These are phyloP conservation scores for Penicillium desertorum DNA, from an alignment of 495 filamentous ascomycete genomes.

Conservation along the genomic window DNA sequence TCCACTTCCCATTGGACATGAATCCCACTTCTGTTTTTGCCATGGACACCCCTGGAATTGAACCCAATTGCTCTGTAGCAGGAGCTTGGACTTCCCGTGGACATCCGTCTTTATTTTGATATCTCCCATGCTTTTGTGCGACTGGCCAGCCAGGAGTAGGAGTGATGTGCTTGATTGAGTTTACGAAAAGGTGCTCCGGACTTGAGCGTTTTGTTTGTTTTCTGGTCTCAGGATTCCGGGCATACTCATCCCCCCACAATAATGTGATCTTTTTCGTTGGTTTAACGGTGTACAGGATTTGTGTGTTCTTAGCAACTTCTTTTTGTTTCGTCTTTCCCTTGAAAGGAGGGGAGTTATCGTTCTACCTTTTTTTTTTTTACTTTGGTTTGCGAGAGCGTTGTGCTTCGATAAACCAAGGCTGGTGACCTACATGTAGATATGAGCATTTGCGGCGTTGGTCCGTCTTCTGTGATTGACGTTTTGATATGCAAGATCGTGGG, in stretches of 20 bases:
- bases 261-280: conserved; percentile 16
- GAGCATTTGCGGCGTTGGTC: conserved; percentile 48
- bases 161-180: conserved; percentile 28
- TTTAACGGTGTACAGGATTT: conserved; percentile 38
- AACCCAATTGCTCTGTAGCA: conserved; percentile 1
- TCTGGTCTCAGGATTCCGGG: conserved; percentile 23
- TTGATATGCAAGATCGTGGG: conserved; percentile 19
- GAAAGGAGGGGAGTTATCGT: conserved; percentile 18
- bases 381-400: conserved; percentile 34
- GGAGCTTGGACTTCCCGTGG: conserved; percentile 12
- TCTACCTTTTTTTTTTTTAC: conserved; percentile 24
- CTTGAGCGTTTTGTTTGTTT: conserved; percentile 33
- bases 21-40: conserved; percentile 15
- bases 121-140: conserved; percentile 29
- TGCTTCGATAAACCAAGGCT: conserved; percentile 44
- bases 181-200: conserved; percentile 35
- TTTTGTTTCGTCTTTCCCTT: conserved; percentile 8
- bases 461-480: conserved; percentile 28
- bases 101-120: conserved; percentile 22
- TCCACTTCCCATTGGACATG: conserved; percentile 20
- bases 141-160: conserved; percentile 31
- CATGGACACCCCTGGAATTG: conserved; percentile 20
- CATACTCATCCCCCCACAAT: conserved; percentile 19
- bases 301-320: conserved; percentile 25
- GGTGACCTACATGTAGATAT: conserved; percentile 50